Conservation (phyloP, 805 yeast species). For the Candida silvatica region DNA sequence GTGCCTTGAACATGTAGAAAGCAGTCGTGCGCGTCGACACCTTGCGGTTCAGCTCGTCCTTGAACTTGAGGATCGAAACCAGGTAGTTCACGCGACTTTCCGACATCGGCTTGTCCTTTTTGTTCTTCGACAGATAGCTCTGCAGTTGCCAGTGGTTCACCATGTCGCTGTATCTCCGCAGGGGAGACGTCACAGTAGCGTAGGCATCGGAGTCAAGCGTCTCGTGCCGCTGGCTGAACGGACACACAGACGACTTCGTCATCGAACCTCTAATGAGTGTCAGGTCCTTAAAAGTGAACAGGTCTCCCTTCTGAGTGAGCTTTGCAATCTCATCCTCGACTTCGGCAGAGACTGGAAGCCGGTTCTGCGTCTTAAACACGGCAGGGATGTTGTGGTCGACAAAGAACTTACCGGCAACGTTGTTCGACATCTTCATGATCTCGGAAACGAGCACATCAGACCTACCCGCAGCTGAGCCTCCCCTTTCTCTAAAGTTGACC, state of each 20-base stretch:
- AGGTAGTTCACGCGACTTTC: constrained; percentile 27
- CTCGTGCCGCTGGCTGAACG: constrained; percentile 40
- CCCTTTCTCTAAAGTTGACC: constrained; percentile 13
- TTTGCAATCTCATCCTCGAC: constrained; percentile 15
- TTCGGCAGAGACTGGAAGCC: constrained; percentile 15
- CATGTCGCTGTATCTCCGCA: constrained; percentile 75
- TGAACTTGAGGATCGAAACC: constrained; percentile 34
- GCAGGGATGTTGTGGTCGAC: constrained; percentile 37
- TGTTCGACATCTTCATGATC: constrained; percentile 74
- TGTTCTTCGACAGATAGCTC: constrained; percentile 25
- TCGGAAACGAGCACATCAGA: constrained; percentile 71
- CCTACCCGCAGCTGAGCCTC: constrained; percentile 19
- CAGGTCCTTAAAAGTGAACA: constrained; percentile 30
- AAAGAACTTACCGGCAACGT: constrained; percentile 45
- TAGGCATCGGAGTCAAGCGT: constrained; percentile 58
- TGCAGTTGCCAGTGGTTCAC: constrained; percentile 74
- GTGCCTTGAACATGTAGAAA: constrained; percentile 23
- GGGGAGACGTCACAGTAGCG: constrained; percentile 80
- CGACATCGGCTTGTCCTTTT: constrained; percentile 14
- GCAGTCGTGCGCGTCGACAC: constrained; percentile 16
- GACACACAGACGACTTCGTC: constrained; percentile 43
- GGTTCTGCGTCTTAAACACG: constrained; percentile 31
- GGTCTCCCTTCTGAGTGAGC: constrained; percentile 11
- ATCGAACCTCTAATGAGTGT: constrained; percentile 36
- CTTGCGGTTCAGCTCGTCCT: constrained; percentile 30